A percentile compares a stretch with the other conserved stretches of the same genome.
Evolutionary conservation across 305 asterid genomes (phyloP).

Genomic region (Rubia tinctorum): DNA sequence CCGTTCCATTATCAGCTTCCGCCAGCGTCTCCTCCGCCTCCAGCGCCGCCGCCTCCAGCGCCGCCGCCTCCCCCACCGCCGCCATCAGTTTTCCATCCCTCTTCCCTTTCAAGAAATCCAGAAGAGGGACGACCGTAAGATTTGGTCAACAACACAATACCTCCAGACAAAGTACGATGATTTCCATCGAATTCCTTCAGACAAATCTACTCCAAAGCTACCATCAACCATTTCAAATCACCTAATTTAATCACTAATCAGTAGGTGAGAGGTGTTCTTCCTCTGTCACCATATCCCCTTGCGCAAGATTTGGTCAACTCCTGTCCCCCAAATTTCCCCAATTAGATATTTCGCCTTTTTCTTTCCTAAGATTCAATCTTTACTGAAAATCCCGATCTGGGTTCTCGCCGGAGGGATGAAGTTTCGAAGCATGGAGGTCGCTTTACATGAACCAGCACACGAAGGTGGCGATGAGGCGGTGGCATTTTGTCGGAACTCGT

Average conservation of each 20-base stretch:
- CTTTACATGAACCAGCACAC: slow-evolving; percentile 87
- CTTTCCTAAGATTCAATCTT: slow-evolving; percentile 30
- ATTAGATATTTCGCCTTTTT: not conserved
- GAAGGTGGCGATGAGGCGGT: slow-evolving; percentile 75
- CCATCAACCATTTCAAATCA: not conserved
- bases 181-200: not conserved
- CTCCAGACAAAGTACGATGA: not conserved
- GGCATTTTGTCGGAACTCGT: slow-evolving; percentile 92
- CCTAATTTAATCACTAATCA: not conserved
- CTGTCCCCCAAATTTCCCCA: not conserved
- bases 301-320: slow-evolving; percentile 13
- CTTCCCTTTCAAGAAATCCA: too few relatives aligned
- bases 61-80: too few relatives aligned
- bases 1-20: too few relatives aligned
- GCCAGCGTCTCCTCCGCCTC: too few relatives aligned
- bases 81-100: too few relatives aligned
- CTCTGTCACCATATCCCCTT: not conserved
- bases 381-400: slow-evolving; percentile 29
- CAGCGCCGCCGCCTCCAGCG: too few relatives aligned
- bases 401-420: slow-evolving; percentile 41
- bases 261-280: slow-evolving; percentile 12
- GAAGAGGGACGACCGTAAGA: too few relatives aligned
- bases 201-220: slow-evolving; percentile 10
- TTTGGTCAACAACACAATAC: slow-evolving; percentile 1
- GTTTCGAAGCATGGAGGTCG: slow-evolving; percentile 89